These are phyloP conservation scores for Iberis amara DNA, from an alignment of 441 rosid species.

Conservation along the genomic window DNA sequence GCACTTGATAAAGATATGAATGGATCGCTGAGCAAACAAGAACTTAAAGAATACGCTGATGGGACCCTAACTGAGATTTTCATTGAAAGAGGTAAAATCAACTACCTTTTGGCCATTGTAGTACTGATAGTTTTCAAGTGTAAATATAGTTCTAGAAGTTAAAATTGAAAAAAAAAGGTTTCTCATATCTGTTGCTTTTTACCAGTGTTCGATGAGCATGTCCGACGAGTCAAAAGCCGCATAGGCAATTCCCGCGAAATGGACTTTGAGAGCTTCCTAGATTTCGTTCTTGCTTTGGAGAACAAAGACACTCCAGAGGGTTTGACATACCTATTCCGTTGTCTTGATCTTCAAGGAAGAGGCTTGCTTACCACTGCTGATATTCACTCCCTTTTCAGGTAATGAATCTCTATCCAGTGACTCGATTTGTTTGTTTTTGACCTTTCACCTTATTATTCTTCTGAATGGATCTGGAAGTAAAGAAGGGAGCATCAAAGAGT, in stretches of 20 bases:
- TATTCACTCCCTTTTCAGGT: slow-evolving; percentile 99
- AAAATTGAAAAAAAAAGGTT: neutral
- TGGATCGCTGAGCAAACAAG: slow-evolving; percentile 92
- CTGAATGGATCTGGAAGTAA: slow-evolving; percentile 55
- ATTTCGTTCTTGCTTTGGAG: slow-evolving; percentile 89
- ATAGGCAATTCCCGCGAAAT: slow-evolving; percentile 77
- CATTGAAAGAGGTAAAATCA: slow-evolving; percentile 75
- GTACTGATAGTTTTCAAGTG: neutral
- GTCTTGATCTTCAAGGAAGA: slow-evolving; percentile 85
- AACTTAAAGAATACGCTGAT: slow-evolving; percentile 92
- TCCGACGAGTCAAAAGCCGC: slow-evolving; percentile 66
- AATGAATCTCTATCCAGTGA: slow-evolving; percentile 11
- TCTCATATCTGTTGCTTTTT: neutral
- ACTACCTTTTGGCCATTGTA: slow-evolving; percentile 7
- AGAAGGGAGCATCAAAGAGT: slow-evolving; percentile 82
- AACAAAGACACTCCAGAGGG: slow-evolving; percentile 98
- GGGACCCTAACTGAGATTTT: slow-evolving; percentile 92
- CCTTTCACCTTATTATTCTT: neutral
- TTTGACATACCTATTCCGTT: slow-evolving; percentile 80
- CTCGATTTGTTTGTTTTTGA: slow-evolving; percentile 1
- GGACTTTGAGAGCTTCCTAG: slow-evolving; percentile 91
- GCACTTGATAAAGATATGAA: slow-evolving; percentile 92
- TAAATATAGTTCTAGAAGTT: neutral
- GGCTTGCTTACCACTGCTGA: slow-evolving; percentile 91
- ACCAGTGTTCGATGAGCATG: slow-evolving; percentile 90